Percentiles rank a stretch among this genome's conserved stretches.
Evolutionary conservation across 345 rosid species (phyloP).

Genomic region (Moricandia moricandioides): DNA sequence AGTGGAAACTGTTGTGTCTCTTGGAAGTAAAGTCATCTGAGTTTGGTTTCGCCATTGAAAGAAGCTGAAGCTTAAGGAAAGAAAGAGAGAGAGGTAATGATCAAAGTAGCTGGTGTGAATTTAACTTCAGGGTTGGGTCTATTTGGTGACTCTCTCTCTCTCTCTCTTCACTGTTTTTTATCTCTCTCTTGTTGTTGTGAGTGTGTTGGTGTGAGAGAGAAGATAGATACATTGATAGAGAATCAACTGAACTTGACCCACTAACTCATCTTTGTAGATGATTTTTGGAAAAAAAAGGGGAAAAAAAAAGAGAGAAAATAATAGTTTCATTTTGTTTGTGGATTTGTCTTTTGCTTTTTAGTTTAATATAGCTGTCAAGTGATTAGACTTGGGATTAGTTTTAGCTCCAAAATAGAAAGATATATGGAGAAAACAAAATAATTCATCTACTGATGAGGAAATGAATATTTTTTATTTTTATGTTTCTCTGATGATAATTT

Average conservation of each 20-base stretch:
- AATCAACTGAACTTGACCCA: slow-evolving; percentile 31
- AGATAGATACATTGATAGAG: slow-evolving; percentile 34
- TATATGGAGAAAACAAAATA: background rate
- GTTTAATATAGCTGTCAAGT: slow-evolving; percentile 25
- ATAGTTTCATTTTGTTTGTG: slow-evolving; percentile 6
- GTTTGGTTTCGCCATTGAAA: slow-evolving; percentile 47
- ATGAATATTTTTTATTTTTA: background rate
- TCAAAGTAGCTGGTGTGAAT: slow-evolving; percentile 26
- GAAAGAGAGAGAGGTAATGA: background rate
- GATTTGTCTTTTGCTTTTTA: slow-evolving; percentile 37
- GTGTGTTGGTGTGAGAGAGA: slow-evolving; percentile 31
- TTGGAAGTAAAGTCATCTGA: slow-evolving; percentile 62
- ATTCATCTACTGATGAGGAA: background rate
- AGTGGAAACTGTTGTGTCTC: slow-evolving; percentile 66
- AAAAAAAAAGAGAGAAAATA: background rate
- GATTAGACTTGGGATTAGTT: slow-evolving; percentile 7
- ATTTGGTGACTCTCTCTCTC: slow-evolving; percentile 26
- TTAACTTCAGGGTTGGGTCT: slow-evolving; percentile 37
- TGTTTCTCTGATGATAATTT: background rate
- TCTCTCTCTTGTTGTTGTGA: slow-evolving; percentile 29
- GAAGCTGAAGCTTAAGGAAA: slow-evolving; percentile 1
- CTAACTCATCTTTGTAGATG: slow-evolving; percentile 15
- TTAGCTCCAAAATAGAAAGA: background rate
- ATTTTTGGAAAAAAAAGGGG: slow-evolving; percentile 12
- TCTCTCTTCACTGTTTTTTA: slow-evolving; percentile 11